These are phyloP conservation scores for Pisolithus marmoratus DNA, from an alignment of 768 basidiomycete species.

Conservation along the genomic window DNA sequence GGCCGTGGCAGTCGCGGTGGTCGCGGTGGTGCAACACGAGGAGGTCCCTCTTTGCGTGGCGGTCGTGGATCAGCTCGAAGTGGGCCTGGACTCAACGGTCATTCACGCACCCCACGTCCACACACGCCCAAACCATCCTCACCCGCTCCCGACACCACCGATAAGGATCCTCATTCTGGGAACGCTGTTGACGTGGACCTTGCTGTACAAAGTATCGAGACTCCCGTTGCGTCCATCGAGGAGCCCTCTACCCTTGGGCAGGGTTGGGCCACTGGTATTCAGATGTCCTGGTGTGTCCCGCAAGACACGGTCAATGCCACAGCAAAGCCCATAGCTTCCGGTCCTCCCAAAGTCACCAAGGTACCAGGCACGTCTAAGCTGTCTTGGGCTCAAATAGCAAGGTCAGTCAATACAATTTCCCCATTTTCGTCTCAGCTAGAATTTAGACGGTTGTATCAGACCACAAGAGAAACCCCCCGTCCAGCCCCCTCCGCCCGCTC, in stretches of 20 bases:
- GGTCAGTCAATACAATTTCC: constrained; percentile 26
- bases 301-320: constrained; percentile 30
- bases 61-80: constrained; percentile 38
- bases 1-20: constrained; percentile 56
- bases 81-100: constrained; percentile 27
- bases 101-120: constrained; percentile 16
- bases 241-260: constrained; percentile 12
- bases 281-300: constrained; percentile 19
- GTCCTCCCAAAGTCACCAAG: constrained; percentile 34
- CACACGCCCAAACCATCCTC: constrained; percentile 23
- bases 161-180: constrained; percentile 18
- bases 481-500: constrained; percentile 29
- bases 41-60: constrained; percentile 16
- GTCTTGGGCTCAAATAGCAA: constrained; percentile 83
- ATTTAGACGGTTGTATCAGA: constrained; percentile 28
- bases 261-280: constrained; percentile 1
- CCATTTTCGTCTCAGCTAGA: constrained; percentile 2
- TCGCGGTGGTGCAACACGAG: constrained; percentile 30
- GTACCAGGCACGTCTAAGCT: constrained; percentile 69
- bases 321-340: constrained; percentile 17
- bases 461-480: constrained; percentile 60
- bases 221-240: not conserved
- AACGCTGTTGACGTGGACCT: constrained; percentile 11
- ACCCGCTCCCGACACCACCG: constrained; percentile 31
- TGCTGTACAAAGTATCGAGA: too few species aligned